Percentiles rank a stretch among this genome's conserved stretches.
phyloP scores from a whole-genome alignment of 2,329 filamentous ascomycete genomes.

The Arthroderma sp. region DNA sequence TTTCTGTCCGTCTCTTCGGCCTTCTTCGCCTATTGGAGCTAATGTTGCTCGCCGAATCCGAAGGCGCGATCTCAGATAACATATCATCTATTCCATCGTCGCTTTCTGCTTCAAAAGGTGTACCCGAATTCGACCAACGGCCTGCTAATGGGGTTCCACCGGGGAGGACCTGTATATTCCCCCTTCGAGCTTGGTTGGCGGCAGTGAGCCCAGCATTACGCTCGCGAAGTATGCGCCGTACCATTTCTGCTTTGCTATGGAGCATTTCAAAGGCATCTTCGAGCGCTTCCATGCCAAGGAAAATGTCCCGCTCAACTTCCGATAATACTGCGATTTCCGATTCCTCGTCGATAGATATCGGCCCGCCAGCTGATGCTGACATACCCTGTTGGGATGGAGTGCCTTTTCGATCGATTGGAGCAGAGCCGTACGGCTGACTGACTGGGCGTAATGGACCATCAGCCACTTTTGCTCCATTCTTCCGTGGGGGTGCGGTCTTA shows the following conservation, averaged over 20 bases:
- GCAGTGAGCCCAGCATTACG: constrained; percentile 61
- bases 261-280: constrained; percentile 89
- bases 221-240: constrained; percentile 66
- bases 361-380: constrained; percentile 51
- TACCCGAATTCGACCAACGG: background rate
- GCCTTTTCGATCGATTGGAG: constrained; percentile 9
- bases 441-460: constrained; percentile 26
- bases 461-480: constrained; percentile 20
- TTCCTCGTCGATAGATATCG: constrained; percentile 85
- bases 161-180: constrained; percentile 10
- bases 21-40: constrained; percentile 32
- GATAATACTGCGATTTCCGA: constrained; percentile 80
- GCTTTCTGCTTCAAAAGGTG: constrained; percentile 16
- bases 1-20: constrained; percentile 34
- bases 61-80: constrained; percentile 31
- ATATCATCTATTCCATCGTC: constrained; percentile 35
- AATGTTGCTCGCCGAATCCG: constrained; percentile 39
- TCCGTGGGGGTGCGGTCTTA: constrained; percentile 13
- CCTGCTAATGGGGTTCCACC: constrained; percentile 1
- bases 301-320: constrained; percentile 87
- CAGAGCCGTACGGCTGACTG: constrained; percentile 28
- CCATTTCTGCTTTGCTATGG: constrained; percentile 70
- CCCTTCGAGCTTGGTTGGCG: constrained; percentile 33
- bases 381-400: constrained; percentile 39
- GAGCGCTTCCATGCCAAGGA: constrained; percentile 81